phyloP scores from a whole-genome alignment of 306 rosid genomes.

The Medicago arabica region DNA sequence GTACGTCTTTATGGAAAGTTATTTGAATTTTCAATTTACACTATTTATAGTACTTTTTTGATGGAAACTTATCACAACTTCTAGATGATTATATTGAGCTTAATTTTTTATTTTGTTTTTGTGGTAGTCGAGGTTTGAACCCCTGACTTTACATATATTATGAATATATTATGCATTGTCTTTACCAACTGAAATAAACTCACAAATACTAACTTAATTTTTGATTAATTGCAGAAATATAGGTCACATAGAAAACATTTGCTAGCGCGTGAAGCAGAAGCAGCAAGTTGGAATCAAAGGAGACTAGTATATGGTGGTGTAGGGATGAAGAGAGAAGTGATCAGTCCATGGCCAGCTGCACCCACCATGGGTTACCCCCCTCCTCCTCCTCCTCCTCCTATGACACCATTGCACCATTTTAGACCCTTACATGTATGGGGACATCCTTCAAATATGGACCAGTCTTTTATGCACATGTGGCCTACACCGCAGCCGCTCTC shows the following conservation, averaged over 20 bases:
- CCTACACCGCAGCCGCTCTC: conserved; percentile 54
- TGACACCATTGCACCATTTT: conserved; percentile 60
- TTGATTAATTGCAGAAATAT: conserved; percentile 67
- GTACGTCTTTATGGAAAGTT: no score
- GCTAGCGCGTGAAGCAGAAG: conserved; percentile 94
- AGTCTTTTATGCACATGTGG: conserved; percentile 67
- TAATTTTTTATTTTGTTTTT: conserved; percentile 1
- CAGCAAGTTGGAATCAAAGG: conserved; percentile 87
- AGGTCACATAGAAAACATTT: conserved; percentile 90
- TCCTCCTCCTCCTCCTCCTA: conserved; percentile 50
- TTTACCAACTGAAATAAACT: no score
- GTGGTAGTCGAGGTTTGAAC: no score
- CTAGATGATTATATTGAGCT: not conserved
- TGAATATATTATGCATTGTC: no score
- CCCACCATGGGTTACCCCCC: conserved; percentile 78
- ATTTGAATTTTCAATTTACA: not conserved
- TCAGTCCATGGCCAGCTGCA: conserved; percentile 58
- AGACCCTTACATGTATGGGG: conserved; percentile 98
- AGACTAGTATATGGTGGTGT: conserved; percentile 59
- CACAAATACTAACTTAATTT: no score
- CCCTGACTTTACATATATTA: no score
- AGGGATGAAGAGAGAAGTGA: conserved; percentile 55
- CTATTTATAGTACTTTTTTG: not conserved
- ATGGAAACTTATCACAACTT: not conserved
- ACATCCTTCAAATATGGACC: conserved; percentile 72